Evolutionary conservation across 2,329 filamentous ascomycete genomes (phyloP), one percentile per base, ranked within the genome.

Genomic region (Venturia nashicola): DNA sequence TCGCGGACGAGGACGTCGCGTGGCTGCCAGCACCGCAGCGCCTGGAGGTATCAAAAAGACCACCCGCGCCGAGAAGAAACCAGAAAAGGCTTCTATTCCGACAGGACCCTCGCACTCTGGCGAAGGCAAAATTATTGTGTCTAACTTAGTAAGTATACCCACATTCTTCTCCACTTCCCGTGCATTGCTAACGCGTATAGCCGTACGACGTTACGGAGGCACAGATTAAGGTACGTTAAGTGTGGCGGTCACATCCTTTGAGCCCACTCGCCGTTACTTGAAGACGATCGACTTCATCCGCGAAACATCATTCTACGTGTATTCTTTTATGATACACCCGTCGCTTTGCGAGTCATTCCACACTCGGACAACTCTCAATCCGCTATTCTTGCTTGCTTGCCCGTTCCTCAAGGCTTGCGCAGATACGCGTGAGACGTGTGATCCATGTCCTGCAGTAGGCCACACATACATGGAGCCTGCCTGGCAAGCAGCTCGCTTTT

Each of bases 151-250:
- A 88, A 78, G 91, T 78, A 43, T 36, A 3, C 70, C 12, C 59
- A 54, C 44, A 5, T n/a, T 32, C 40, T 46, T 9, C 7, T 11
- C 63, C 67, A 70, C 57, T 60, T 64, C 4, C 27, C 27, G 27
- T 54, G 65, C 63, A 39, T 63, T 55, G 67, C 83, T 88, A 80
- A 89, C 77, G 61, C 20, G 64, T 18, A 42, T 70, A 97, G 91
- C 94, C 94, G 76, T 87, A 88, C 82, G 94, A 99, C 86, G 91
- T 99, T 78, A 90, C 86, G 80, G 93, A 97, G 84, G 82, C 81
- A 81, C 90, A 95, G 87, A 95, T 99, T 82, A 97, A 99, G 94
- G 94, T 99, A 99, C 95, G 94, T 99, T 91, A 89, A 61, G 61
- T 61, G 62, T 42, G 57, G 40, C 62, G 62, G 32, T 32, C 62